Conservation (phyloP, 2,329 filamentous ascomycete species). For the Cercospora sojina region DNA sequence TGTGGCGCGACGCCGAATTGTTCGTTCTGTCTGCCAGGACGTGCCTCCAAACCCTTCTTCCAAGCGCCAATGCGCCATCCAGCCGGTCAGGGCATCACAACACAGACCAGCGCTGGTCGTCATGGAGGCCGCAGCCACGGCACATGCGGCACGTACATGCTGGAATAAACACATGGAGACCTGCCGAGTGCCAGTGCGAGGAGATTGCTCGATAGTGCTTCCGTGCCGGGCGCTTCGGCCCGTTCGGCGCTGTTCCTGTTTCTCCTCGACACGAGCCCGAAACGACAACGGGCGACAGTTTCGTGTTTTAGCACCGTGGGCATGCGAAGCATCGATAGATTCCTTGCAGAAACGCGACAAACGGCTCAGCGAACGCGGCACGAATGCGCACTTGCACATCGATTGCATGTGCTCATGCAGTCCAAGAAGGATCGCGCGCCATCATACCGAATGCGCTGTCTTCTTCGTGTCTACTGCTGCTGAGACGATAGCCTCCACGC, state of each 20-base stretch:
- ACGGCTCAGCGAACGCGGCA: neutral
- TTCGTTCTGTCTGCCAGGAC: neutral
- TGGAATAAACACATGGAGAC: neutral
- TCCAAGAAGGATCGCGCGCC: neutral
- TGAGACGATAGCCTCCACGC: conserved; percentile 1
- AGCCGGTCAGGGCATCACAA: neutral
- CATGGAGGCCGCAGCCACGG: neutral
- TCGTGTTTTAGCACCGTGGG: neutral
- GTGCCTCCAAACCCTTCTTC: neutral
- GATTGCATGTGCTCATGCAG: neutral
- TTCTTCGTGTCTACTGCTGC: neutral
- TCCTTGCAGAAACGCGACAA: neutral
- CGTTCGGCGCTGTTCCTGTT: neutral
- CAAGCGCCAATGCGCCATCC: neutral
- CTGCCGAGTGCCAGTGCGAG: neutral
- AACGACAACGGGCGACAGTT: neutral
- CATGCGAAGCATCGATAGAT: conserved; percentile 5
- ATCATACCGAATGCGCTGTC: neutral
- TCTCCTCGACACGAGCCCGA: neutral
- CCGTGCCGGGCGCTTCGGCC: neutral
- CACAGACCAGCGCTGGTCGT: neutral
- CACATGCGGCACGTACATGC: neutral
- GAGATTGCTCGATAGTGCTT: neutral
- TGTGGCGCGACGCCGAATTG: neutral
- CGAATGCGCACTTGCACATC: neutral